Conservation (phyloP, 495 filamentous ascomycete species). For the Letharia lupina region DNA sequence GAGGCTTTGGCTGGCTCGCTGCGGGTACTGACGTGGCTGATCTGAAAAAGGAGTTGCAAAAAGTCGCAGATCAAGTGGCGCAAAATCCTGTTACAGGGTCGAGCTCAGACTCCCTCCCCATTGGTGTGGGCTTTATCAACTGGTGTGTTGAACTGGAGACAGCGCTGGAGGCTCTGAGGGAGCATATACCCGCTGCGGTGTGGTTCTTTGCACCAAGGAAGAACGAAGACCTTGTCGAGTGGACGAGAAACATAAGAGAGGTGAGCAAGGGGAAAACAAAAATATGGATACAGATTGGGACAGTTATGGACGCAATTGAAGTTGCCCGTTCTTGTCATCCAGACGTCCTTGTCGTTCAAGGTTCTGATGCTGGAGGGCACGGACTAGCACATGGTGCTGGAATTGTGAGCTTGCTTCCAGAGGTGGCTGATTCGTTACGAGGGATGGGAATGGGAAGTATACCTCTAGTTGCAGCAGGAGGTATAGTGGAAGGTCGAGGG, state of each 20-base stretch:
- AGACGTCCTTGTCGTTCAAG: slow-evolving; percentile 64
- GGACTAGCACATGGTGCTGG: slow-evolving; percentile 50
- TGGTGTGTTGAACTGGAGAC: slow-evolving; percentile 38
- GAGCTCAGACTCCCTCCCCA: slow-evolving; percentile 36
- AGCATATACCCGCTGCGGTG: slow-evolving; percentile 48
- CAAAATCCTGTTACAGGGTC: slow-evolving; percentile 10
- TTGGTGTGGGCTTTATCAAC: slow-evolving; percentile 53
- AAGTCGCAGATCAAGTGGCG: slow-evolving; percentile 22
- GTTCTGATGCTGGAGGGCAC: slow-evolving; percentile 67
- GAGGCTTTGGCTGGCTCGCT: slow-evolving; percentile 45
- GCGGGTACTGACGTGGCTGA: slow-evolving; percentile 29
- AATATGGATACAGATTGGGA: slow-evolving; percentile 66
- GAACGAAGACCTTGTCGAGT: slow-evolving; percentile 40
- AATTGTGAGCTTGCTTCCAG: slow-evolving; percentile 47
- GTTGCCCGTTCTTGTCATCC: slow-evolving; percentile 35
- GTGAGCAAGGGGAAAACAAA: slow-evolving; percentile 36
- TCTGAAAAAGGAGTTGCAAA: slow-evolving; percentile 27
- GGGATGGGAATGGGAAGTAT: slow-evolving; percentile 29
- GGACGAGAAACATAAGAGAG: slow-evolving; percentile 40
- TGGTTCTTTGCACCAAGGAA: slow-evolving; percentile 60
- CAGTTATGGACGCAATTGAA: slow-evolving; percentile 46
- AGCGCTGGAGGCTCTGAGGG: slow-evolving; percentile 34
- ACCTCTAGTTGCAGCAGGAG: slow-evolving; percentile 59
- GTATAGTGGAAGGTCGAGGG: slow-evolving; percentile 54
- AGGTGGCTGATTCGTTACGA: slow-evolving; percentile 45